Base-by-base conservation (phyloP, 768 basidiomycete genomes). In the Leccinum incarnatum region DNA sequence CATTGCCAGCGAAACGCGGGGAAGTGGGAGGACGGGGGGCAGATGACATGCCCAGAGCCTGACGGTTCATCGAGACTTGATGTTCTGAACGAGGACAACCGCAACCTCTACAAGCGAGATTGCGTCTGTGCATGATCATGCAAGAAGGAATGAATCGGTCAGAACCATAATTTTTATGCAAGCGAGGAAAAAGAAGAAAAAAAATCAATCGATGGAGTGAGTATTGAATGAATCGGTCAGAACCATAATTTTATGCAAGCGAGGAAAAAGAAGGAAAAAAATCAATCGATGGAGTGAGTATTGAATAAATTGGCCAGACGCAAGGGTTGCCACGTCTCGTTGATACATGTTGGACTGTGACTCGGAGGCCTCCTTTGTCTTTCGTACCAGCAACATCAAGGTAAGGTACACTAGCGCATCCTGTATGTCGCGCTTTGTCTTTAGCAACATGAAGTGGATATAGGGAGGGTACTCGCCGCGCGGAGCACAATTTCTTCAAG, bases 71-170 rank as follows among this genome's bases (percentile, higher is more conserved):
- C 6, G 74, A 52, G 47, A 67, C 62, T 60, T 72, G 65, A 49
- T 64, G 75, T 61, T 70, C 73, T 14, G 78, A 75, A 56, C 85
- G 79, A 50, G 87, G 81, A 67, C 78, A 83, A 62, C 88, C 89
- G 67, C 91, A 92, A 46, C 86, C 88, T 65, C 90, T 89, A 75
- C 90, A 93, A 30, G 81, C 75, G 50, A 86, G 65, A 72, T 93
- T 93, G 60, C 91, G 89, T 61, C 89, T 92, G 72, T 76, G 77
- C 55, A 79, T 67, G 59, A 80, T 76, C 74, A 78, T 78, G 67
- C 79, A 79, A 61, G 78, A 27, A 27, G 79, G 65, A 81, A 82
- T 7, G 74, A 71, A 49, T 79, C 73, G 49, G 79, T 80, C 63
- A 83, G 78, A 72, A 80, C 72, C 72, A 73, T 73, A 9, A 30